A percentile compares a stretch with the other conserved stretches of the same genome.
Conservation (phyloP, 2,329 filamentous ascomycete species). For the Sporothrix pseudoabietina region DNA sequence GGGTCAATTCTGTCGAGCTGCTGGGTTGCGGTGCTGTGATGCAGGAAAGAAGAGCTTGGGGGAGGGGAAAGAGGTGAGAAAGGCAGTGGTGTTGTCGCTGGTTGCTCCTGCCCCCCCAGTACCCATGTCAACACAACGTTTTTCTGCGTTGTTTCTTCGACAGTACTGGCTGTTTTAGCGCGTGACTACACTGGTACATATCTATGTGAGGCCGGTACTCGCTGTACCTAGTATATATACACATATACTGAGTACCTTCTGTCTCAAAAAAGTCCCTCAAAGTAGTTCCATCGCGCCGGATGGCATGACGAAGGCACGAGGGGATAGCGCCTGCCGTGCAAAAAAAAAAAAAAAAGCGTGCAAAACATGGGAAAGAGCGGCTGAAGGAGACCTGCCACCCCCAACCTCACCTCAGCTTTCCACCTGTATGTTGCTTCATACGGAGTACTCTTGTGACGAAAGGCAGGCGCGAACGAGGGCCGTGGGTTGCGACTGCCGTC, state of each 20-base stretch:
- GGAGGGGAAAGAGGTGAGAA: conserved; percentile 20
- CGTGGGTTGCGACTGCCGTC: neutral
- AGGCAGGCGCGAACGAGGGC: conserved; percentile 3
- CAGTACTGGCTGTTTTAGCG: conserved; percentile 25
- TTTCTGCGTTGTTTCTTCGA: conserved; percentile 26
- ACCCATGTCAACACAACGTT: conserved; percentile 24
- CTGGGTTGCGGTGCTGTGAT: conserved; percentile 28
- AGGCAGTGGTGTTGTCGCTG: neutral
- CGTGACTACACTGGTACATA: neutral
- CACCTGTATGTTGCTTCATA: too few relatives aligned
- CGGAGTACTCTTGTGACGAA: neutral
- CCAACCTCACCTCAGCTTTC: conserved; percentile 24
- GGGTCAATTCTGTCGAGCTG: conserved; percentile 31
- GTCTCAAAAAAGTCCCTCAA: neutral
- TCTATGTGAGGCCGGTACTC: neutral
- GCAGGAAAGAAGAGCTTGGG: conserved; percentile 24
- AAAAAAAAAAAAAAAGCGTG: neutral
- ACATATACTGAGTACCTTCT: too few relatives aligned
- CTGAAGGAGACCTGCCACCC: conserved; percentile 25
- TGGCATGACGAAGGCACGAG: conserved; percentile 17
- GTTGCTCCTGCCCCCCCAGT: conserved; percentile 17
- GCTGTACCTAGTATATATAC: neutral
- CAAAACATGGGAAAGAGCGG: conserved; percentile 6
- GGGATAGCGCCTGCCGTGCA: conserved; percentile 8
- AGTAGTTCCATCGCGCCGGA: neutral